Evolutionary conservation across 2,329 filamentous ascomycete species (phyloP).

Genomic region (Sporothrix globosa): DNA sequence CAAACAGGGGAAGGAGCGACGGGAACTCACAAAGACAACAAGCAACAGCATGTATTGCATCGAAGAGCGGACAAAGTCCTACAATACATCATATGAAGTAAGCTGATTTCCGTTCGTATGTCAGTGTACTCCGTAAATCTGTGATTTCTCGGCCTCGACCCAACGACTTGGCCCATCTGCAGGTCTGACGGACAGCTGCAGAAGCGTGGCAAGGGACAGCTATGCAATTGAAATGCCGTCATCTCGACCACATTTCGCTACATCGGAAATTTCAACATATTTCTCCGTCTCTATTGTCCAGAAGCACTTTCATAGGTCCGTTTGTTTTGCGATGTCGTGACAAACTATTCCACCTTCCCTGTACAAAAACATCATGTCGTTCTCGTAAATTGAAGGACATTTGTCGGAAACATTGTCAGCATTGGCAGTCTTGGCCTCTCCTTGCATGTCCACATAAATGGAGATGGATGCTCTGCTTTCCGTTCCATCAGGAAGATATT

Average conservation of each 20-base stretch:
- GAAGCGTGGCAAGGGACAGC: neutral
- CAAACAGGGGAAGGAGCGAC: neutral
- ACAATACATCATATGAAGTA: neutral
- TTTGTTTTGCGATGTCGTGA: neutral
- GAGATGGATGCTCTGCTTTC: constrained; percentile 6
- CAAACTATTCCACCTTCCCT: neutral
- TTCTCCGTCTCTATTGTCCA: neutral
- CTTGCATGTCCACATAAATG: neutral
- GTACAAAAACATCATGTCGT: neutral
- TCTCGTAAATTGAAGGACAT: neutral
- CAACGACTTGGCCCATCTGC: neutral
- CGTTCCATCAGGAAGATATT: neutral
- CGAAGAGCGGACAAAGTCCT: neutral
- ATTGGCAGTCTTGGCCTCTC: constrained; percentile 14
- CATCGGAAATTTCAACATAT: neutral
- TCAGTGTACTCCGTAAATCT: neutral
- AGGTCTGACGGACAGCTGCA: constrained; percentile 6
- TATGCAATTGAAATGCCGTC: neutral
- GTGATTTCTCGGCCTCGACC: neutral
- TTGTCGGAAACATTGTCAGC: constrained; percentile 2
- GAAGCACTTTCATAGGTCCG: no score
- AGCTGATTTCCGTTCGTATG: no score
- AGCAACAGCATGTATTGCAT: neutral
- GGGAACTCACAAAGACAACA: neutral
- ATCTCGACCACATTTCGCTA: no score